A percentile compares a stretch with the other conserved stretches of the same genome.
These are phyloP conservation scores for Suhomyces yuchorum DNA, from an alignment of 1,139 yeast species.

Conservation along the genomic window DNA sequence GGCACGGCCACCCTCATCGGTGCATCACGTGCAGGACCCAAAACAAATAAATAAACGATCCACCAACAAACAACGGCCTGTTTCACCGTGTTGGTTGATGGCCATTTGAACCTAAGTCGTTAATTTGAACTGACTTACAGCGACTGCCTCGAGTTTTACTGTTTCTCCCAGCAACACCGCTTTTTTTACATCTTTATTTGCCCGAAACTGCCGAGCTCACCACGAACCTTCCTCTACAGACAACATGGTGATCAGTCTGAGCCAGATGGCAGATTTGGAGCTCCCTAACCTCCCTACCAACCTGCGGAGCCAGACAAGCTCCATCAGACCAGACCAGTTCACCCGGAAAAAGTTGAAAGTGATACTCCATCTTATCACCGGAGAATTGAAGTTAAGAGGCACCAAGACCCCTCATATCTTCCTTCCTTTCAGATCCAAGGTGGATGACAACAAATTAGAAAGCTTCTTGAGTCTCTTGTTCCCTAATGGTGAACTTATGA, in stretches of 20 bases:
- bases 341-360: slow-evolving; percentile 64
- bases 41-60: slow-evolving; percentile 11
- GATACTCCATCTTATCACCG: slow-evolving; percentile 66
- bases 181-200: not conserved
- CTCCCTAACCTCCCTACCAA: slow-evolving; percentile 21
- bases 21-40: slow-evolving; percentile 2
- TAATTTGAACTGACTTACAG: not conserved
- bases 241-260: slow-evolving; percentile 11
- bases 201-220: not conserved
- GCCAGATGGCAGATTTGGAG: slow-evolving; percentile 17
- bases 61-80: slow-evolving; percentile 2
- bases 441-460: slow-evolving; percentile 58
- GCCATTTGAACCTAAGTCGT: not conserved
- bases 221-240: not conserved
- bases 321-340: slow-evolving; percentile 44
- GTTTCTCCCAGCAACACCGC: not conserved
- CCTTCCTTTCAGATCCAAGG: slow-evolving; percentile 69
- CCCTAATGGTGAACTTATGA: slow-evolving; percentile 50
- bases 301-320: slow-evolving; percentile 5
- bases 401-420: slow-evolving; percentile 64
- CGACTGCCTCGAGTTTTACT: not conserved
- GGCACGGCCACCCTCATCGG: not conserved
- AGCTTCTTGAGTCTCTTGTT: slow-evolving; percentile 53
- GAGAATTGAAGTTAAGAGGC: slow-evolving; percentile 59
- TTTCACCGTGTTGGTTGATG: slow-evolving; percentile 4